Evolutionary conservation across 108 stramenopile species (phyloP).

Genomic region (Chaetoceros tenuissimus): DNA sequence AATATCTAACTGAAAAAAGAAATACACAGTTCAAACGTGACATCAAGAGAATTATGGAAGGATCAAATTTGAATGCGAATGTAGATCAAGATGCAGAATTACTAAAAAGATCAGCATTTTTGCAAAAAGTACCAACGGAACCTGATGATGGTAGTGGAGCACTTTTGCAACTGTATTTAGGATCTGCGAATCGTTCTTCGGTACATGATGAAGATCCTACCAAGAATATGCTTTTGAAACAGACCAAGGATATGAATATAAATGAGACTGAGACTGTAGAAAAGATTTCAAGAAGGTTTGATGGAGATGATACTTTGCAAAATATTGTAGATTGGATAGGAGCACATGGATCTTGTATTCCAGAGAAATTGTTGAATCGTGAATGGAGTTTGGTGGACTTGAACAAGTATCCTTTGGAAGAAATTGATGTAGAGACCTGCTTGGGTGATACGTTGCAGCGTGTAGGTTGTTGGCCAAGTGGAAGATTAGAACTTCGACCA

Average conservation of each 20-base stretch:
- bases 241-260: too few relatives aligned
- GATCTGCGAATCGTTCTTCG: slow-evolving; percentile 8
- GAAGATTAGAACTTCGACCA: slow-evolving; percentile 53
- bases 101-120: slow-evolving; percentile 22
- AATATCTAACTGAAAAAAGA: slow-evolving; percentile 47
- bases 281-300: slow-evolving; percentile 47
- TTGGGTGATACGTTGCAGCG: slow-evolving; percentile 52
- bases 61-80: slow-evolving; percentile 7
- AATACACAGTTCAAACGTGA: slow-evolving; percentile 23
- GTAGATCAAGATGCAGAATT: slow-evolving; percentile 14
- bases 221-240: background rate
- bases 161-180: slow-evolving; percentile 29
- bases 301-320: slow-evolving; percentile 69
- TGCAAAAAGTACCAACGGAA: slow-evolving; percentile 58
- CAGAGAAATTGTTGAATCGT: slow-evolving; percentile 40
- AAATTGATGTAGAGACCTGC: slow-evolving; percentile 38
- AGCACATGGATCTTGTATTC: slow-evolving; percentile 47
- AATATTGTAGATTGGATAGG: slow-evolving; percentile 79
- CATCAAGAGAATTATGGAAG: slow-evolving; percentile 16
- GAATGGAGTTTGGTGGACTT: slow-evolving; percentile 72
- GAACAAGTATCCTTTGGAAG: slow-evolving; percentile 38
- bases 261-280: too few relatives aligned
- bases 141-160: slow-evolving; percentile 50
- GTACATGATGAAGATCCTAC: background rate
- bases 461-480: slow-evolving; percentile 75